phyloP scores from a whole-genome alignment of 2,329 filamentous ascomycete genomes.

The Trichoderma sp. region DNA sequence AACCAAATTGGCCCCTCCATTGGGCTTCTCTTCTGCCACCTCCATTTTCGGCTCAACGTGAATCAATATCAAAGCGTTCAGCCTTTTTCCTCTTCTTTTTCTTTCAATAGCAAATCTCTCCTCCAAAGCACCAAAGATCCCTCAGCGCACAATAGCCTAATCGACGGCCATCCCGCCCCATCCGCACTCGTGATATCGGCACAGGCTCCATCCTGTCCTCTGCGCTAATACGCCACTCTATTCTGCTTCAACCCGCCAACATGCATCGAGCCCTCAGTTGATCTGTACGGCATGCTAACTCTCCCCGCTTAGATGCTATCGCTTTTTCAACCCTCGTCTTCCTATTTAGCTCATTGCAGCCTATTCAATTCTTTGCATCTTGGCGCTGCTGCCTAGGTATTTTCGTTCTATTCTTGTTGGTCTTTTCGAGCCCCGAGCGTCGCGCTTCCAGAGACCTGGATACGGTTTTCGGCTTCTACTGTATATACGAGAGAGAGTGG shows the following conservation, averaged over 20 bases:
- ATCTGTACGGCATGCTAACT: background rate
- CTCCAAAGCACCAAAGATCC: background rate
- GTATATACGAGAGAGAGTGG: background rate
- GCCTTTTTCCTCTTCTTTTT: too few species aligned
- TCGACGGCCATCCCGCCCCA: background rate
- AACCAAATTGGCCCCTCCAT: background rate
- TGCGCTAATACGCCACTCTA: background rate
- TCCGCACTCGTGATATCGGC: background rate
- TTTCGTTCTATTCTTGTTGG: background rate
- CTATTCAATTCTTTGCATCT: background rate
- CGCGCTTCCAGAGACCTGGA: background rate
- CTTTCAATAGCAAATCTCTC: background rate
- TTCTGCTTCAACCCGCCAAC: conserved; percentile 15
- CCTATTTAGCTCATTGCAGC: background rate
- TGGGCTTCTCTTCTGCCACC: background rate
- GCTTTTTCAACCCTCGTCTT: background rate
- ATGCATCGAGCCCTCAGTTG: background rate
- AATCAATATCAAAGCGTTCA: background rate
- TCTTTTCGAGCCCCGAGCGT: background rate
- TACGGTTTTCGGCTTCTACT: background rate
- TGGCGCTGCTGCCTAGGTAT: background rate
- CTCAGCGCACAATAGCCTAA: background rate
- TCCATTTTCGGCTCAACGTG: background rate
- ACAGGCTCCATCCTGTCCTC: background rate
- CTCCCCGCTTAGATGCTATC: background rate